Evolutionary conservation across 768 basidiomycete genomes (phyloP).

Genomic region (Pluteus cervinus): DNA sequence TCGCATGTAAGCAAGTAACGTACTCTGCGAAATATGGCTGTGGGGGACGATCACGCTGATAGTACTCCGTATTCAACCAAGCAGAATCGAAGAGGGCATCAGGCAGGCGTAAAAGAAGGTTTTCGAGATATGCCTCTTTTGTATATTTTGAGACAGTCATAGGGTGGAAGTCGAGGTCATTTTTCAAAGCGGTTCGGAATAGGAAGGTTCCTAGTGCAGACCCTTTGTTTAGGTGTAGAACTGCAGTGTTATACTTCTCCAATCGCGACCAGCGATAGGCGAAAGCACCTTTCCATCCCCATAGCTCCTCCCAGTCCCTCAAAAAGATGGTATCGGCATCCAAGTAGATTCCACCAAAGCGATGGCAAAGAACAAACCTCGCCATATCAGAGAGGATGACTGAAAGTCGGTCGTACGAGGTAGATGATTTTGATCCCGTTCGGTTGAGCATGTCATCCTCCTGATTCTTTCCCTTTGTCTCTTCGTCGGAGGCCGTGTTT

Average conservation of each 20-base stretch:
- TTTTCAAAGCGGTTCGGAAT: slow-evolving; percentile 91
- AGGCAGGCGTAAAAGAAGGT: slow-evolving; percentile 79
- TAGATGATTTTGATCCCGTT: slow-evolving; percentile 80
- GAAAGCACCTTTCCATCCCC: slow-evolving; percentile 95
- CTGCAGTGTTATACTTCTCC: slow-evolving; percentile 94
- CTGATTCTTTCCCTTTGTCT: slow-evolving; percentile 23
- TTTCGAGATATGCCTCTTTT: slow-evolving; percentile 83
- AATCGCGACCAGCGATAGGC: slow-evolving; percentile 95
- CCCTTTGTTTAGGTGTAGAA: slow-evolving; percentile 87
- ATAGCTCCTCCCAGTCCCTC: slow-evolving; percentile 97
- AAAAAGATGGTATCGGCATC: slow-evolving; percentile 95
- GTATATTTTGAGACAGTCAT: slow-evolving; percentile 91
- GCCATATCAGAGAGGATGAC: slow-evolving; percentile 97
- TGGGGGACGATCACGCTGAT: slow-evolving; percentile 87
- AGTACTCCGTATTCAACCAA: slow-evolving; percentile 91
- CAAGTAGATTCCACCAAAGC: slow-evolving; percentile 94
- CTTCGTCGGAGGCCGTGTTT: not conserved
- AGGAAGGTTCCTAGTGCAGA: slow-evolving; percentile 91
- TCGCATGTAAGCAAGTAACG: slow-evolving; percentile 12
- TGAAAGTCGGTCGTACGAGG: slow-evolving; percentile 83
- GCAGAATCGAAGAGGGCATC: slow-evolving; percentile 97
- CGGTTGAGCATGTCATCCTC: slow-evolving; percentile 52
- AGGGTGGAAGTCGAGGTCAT: slow-evolving; percentile 93
- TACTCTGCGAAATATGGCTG: slow-evolving; percentile 92
- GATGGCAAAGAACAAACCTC: slow-evolving; percentile 93